Evolutionary conservation across 1,284 basidiomycete genomes (phyloP), one percentile per base, ranked within the genome.

Genomic region (Anthracocystis setariae): DNA sequence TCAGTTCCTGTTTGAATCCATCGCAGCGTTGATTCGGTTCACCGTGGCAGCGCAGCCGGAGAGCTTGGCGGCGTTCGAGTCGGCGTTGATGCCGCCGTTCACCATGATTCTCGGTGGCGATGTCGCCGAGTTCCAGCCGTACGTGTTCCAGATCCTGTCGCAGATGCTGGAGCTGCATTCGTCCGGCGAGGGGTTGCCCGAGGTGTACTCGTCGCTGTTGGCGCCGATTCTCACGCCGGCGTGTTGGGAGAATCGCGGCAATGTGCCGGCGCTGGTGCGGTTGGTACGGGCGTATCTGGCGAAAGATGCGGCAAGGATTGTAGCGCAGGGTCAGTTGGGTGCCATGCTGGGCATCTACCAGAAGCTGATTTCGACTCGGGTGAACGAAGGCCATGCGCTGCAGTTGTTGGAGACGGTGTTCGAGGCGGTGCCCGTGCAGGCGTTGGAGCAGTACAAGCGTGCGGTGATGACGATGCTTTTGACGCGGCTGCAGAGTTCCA

Each of bases 41-140:
- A 92, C 91, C 7, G 87, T 89, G 37, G 89, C 89, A 0, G 88
- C 59, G 5, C 40, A 89, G 24, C 87, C 89, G 0, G 79, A 86
- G 13, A 87, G 90, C 1, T 84, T 97, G n/a, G 76, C 88, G 0
- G 86, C 85, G 1, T 96, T 98, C 76, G 94, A 98, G 82, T 84
- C 86, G 52, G 87, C 88, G 1, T 86, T 98, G n/a, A 85, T 85
- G 80, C 90, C 89, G 0, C 92, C 92, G 0, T 94, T 96, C 79
- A 94, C 91, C 8, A 83, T 90, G 64, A 94, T 98, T 79, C 84
- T 99, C 4, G 89, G 93, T 73, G 89, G 93, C 77, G 95, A 98
- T 73, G 93, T 98, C 25, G 90, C 81, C 93, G 95, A 98, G 85
- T 98, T 97, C 82, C 91, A 96, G 51, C 95, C 95, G 2, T 99